Evolutionary conservation across 148 eudicot species (phyloP).

Genomic region (Beta vulgaris): DNA sequence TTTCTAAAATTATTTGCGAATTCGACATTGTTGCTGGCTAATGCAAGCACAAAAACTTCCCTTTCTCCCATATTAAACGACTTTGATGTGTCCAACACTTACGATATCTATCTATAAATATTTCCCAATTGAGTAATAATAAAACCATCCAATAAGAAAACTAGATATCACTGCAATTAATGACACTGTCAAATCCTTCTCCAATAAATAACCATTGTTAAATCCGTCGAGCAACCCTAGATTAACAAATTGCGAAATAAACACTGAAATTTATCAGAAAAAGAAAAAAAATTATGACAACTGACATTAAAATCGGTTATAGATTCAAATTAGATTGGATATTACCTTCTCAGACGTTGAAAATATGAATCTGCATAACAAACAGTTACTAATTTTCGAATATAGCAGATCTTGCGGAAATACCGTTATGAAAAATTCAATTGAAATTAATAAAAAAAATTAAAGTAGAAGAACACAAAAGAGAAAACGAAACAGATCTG

Average conservation of each 20-base stretch:
- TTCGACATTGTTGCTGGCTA: constrained; percentile 31
- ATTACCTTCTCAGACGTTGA: not conserved
- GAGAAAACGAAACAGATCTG: constrained; percentile 20
- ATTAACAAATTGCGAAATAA: not conserved
- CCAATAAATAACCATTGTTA: not conserved
- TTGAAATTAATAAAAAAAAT: not conserved
- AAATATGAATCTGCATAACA: constrained; percentile 6
- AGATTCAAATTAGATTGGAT: not conserved
- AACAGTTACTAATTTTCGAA: constrained; percentile 4
- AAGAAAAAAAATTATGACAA: not conserved
- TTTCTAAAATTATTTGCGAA: constrained; percentile 17
- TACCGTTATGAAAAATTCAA: constrained; percentile 21
- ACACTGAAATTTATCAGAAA: not conserved
- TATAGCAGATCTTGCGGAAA: constrained; percentile 29
- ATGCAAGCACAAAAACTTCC: constrained; percentile 41
- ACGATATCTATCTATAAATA: constrained; percentile 11
- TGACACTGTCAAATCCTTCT: no score
- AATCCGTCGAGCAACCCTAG: constrained; percentile 4
- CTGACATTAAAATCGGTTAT: not conserved
- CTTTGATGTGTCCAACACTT: constrained; percentile 13
- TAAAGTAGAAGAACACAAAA: not conserved
- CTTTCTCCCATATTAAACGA: constrained; percentile 56
- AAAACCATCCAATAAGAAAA: constrained; percentile 24
- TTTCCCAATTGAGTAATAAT: constrained; percentile 10
- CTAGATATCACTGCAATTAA: not conserved